Evolutionary conservation across 805 yeast species (phyloP).

Genomic region (Cephaloascus fragrans): DNA sequence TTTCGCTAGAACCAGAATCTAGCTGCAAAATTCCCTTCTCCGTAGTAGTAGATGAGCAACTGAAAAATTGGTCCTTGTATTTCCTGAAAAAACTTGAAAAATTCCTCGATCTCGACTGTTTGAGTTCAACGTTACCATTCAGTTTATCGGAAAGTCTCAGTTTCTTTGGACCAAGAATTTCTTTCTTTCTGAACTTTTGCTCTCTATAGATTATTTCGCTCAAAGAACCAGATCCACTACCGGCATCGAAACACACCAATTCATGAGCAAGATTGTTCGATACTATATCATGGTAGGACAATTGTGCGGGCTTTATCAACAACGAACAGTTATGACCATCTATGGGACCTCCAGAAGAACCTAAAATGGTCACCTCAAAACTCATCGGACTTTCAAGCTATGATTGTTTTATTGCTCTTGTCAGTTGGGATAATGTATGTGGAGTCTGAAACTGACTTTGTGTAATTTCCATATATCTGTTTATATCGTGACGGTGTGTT

Average conservation of each 20-base stretch:
- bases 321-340: conserved; percentile 63
- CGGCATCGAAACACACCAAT: conserved; percentile 67
- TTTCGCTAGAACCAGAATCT: not conserved
- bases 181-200: not conserved
- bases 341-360: conserved; percentile 80
- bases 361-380: conserved; percentile 60
- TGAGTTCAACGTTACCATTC: too few relatives aligned
- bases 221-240: conserved; percentile 56
- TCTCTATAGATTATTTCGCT: conserved; percentile 27
- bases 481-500: too few relatives aligned
- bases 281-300: conserved; percentile 29
- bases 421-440: not conserved
- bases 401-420: not conserved
- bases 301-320: conserved; percentile 45
- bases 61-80: not conserved
- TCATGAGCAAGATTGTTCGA: conserved; percentile 15
- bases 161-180: too few relatives aligned
- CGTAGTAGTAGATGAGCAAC: not conserved
- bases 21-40: too few relatives aligned
- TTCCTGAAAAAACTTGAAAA: not conserved
- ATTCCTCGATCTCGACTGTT: not conserved
- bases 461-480: too few relatives aligned
- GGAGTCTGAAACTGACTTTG: too few relatives aligned
- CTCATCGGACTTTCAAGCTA: conserved; percentile 11
- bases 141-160: too few relatives aligned